Conservation (phyloP, 2,329 filamentous ascomycete genomes). For the Fusarium veterinarium region DNA sequence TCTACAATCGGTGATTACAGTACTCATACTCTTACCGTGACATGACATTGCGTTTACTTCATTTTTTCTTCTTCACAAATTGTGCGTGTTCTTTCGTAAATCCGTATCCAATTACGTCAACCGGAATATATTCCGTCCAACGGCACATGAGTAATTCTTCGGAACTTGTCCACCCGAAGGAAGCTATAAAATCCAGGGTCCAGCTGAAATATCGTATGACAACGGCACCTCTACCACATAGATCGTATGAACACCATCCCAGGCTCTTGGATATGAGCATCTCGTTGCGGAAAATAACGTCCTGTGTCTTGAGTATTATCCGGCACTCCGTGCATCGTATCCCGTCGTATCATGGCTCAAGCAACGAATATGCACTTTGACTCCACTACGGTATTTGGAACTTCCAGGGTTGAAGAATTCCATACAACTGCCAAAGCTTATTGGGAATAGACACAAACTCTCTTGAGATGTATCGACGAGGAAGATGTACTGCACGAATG, state of each 20-base stretch:
- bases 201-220: constrained; percentile 14
- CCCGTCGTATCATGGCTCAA: neutral
- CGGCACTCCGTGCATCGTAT: neutral
- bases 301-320: neutral
- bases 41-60: neutral
- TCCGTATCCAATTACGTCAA: neutral
- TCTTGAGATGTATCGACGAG: neutral
- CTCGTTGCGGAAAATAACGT: neutral
- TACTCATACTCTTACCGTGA: neutral
- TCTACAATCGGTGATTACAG: neutral
- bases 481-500: neutral
- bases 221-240: neutral
- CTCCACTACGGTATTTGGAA: constrained; percentile 8
- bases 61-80: neutral
- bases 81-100: neutral
- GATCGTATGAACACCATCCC: neutral
- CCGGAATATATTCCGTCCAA: neutral
- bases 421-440: neutral
- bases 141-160: neutral
- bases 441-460: neutral
- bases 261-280: neutral
- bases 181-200: neutral
- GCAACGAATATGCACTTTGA: neutral
- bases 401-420: neutral
- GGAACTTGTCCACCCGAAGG: neutral